These are phyloP conservation scores for Chlorella sp. DNA, from an alignment of 139 green algal genomes.

Conservation along the genomic window DNA sequence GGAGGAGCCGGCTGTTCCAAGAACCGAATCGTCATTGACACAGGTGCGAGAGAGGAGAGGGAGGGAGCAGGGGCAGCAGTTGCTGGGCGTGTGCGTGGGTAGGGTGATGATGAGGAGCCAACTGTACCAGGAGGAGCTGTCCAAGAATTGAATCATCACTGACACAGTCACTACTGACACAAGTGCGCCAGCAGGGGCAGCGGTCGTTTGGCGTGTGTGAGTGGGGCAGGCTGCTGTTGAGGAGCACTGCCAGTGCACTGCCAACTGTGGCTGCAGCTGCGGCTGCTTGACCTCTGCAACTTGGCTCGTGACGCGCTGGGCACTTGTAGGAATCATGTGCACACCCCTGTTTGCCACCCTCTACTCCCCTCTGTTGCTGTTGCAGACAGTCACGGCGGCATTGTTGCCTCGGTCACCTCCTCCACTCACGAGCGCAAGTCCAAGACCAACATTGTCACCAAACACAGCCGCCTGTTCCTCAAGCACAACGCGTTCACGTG, in stretches of 20 bases:
- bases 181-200: not conserved
- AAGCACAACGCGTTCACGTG: constrained; percentile 96
- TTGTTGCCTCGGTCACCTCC: constrained; percentile 86
- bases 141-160: no score
- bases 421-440: constrained; percentile 97
- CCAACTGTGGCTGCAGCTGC: no score
- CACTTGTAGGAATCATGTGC: no score
- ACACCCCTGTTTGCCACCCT: no score
- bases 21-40: no score
- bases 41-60: no score
- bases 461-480: constrained; percentile 88
- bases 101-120: no score
- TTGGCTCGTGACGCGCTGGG: no score
- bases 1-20: not conserved
- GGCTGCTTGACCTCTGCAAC: no score
- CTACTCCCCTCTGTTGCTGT: not conserved
- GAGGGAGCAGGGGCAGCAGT: not conserved
- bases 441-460: constrained; percentile 95
- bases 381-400: constrained; percentile 41
- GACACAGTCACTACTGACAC: constrained; percentile 93
- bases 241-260: no score
- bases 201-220: not conserved
- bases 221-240: not conserved
- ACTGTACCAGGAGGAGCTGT: no score
- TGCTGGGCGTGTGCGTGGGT: not conserved